phyloP scores from a whole-genome alignment of 345 rosid species.

The Raphanus raphanistrum region DNA sequence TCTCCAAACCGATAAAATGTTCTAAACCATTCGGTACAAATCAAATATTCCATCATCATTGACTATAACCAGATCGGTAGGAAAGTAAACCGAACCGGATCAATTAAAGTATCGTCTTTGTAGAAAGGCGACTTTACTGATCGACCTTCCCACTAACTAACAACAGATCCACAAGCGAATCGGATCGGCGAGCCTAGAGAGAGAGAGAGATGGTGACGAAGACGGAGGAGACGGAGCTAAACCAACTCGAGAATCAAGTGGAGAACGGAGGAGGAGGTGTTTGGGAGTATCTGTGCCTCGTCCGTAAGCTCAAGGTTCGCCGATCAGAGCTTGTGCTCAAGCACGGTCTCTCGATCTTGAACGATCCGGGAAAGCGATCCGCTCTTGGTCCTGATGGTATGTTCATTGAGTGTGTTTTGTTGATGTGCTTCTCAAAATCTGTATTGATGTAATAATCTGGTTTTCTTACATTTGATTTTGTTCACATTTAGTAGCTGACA shows the following conservation, averaged over 20 bases:
- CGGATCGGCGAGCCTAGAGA: slow-evolving; percentile 20
- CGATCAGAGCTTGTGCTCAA: slow-evolving; percentile 81
- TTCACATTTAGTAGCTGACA: slow-evolving; percentile 3
- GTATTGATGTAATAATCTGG: not conserved
- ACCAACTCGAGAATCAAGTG: slow-evolving; percentile 73
- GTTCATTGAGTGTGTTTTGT: not conserved
- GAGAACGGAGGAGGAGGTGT: slow-evolving; percentile 94
- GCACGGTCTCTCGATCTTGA: slow-evolving; percentile 71
- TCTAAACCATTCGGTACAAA: slow-evolving; percentile 13
- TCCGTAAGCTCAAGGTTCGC: slow-evolving; percentile 83
- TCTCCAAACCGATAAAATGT: not conserved
- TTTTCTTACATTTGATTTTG: slow-evolving; percentile 8
- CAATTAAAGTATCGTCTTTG: slow-evolving; percentile 18
- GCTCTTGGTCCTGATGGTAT: slow-evolving; percentile 79
- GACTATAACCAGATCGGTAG: slow-evolving; percentile 3
- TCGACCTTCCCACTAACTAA: slow-evolving; percentile 6
- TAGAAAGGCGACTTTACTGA: slow-evolving; percentile 32
- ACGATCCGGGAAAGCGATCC: slow-evolving; percentile 65
- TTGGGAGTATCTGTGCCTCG: slow-evolving; percentile 88
- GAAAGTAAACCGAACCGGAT: slow-evolving; percentile 18
- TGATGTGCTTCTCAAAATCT: not conserved
- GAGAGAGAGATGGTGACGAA: slow-evolving; percentile 80
- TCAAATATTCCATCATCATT: not conserved
- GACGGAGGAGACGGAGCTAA: slow-evolving; percentile 72
- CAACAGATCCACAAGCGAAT: slow-evolving; percentile 42